phyloP scores from a whole-genome alignment of 2,329 filamentous ascomycete species.

The Zymoseptoria brevis region DNA sequence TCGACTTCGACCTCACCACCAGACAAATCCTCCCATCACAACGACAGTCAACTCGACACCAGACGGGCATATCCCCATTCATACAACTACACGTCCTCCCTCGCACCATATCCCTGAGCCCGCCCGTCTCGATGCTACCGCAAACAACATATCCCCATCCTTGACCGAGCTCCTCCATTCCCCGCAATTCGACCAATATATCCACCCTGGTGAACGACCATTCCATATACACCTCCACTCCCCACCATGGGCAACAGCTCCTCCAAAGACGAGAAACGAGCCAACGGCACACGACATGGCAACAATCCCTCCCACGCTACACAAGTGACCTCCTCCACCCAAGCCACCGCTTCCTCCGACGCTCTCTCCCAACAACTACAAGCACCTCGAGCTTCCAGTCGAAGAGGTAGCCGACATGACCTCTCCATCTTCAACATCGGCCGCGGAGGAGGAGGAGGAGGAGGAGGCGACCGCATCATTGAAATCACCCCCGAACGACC shows the following conservation, averaged over 20 bases:
- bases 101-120: neutral
- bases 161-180: neutral
- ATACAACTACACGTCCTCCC: neutral
- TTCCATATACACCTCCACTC: neutral
- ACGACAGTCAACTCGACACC: neutral
- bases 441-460: slow-evolving; percentile 32
- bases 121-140: slow-evolving; percentile 3
- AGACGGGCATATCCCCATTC: neutral
- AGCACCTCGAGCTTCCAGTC: slow-evolving; percentile 7
- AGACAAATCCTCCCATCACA: neutral
- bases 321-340: neutral
- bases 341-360: slow-evolving; percentile 19
- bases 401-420: slow-evolving; percentile 49
- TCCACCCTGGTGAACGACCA: neutral
- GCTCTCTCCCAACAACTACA: neutral
- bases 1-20: neutral
- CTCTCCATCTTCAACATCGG: slow-evolving; percentile 51
- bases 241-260: slow-evolving; percentile 42
- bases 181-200: neutral
- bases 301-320: neutral
- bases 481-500: slow-evolving; percentile 48
- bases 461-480: slow-evolving; percentile 42
- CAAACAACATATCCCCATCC: slow-evolving; percentile 1
- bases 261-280: slow-evolving; percentile 38
- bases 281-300: slow-evolving; percentile 14